These are phyloP conservation scores for Komagataella populi DNA, from an alignment of 805 yeast species.

Conservation along the genomic window DNA sequence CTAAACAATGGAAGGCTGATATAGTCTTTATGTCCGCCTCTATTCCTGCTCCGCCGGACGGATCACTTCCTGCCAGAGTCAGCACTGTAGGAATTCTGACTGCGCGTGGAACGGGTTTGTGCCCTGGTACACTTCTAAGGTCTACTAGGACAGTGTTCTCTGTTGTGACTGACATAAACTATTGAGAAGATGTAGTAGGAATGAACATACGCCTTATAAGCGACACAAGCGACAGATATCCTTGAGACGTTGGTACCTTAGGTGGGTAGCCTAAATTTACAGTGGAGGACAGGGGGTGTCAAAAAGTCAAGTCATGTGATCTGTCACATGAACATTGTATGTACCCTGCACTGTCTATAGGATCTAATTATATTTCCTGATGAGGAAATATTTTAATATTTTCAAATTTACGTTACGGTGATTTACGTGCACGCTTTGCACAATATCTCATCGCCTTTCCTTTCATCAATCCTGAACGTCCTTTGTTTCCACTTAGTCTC, in stretches of 20 bases:
- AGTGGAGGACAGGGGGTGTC: background rate
- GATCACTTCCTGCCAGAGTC: conserved; percentile 66
- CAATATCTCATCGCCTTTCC: background rate
- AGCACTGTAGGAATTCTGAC: conserved; percentile 23
- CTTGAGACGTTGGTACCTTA: background rate
- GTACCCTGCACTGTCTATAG: too few species aligned
- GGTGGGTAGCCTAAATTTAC: background rate
- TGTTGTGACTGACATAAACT: background rate
- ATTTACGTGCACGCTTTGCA: background rate
- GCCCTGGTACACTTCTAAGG: background rate
- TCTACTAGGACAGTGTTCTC: background rate
- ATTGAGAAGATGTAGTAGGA: background rate
- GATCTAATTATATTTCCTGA: background rate
- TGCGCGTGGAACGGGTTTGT: background rate
- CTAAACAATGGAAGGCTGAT: conserved; percentile 68
- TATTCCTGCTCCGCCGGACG: conserved; percentile 88
- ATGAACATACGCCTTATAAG: background rate
- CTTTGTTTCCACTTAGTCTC: background rate
- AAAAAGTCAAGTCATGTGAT: background rate
- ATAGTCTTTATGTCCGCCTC: conserved; percentile 84
- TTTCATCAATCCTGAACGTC: background rate
- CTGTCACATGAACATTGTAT: background rate
- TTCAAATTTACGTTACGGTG: background rate
- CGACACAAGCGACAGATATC: background rate
- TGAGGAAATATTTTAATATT: background rate